Evolutionary conservation across 2,329 filamentous ascomycete genomes (phyloP).

Genomic region (Fusarium albosuccineum): DNA sequence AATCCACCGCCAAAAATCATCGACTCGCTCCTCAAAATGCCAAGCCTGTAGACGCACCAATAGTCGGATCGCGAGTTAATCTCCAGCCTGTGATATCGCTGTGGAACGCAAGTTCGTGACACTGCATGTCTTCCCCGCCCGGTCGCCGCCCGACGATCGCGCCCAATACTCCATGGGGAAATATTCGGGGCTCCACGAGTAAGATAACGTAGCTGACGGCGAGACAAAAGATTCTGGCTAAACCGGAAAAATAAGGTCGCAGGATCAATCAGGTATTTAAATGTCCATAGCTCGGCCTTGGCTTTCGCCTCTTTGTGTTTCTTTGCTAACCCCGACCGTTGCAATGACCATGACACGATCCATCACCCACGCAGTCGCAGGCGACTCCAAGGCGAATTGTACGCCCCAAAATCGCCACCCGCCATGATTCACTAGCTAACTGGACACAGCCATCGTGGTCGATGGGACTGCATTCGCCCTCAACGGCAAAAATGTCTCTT

Average conservation of each 20-base stretch:
- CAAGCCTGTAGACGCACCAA: neutral
- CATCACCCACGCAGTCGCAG: neutral
- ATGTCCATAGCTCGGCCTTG: neutral
- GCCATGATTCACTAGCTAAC: slow-evolving; percentile 5
- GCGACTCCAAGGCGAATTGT: slow-evolving; percentile 1
- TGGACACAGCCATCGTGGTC: slow-evolving; percentile 62
- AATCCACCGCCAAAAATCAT: neutral
- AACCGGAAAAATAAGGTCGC: neutral
- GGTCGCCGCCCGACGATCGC: neutral
- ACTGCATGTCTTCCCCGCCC: neutral
- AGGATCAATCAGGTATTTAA: slow-evolving; percentile 12
- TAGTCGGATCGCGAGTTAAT: neutral
- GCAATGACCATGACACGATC: slow-evolving; percentile 3
- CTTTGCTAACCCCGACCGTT: neutral
- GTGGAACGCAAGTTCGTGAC: neutral
- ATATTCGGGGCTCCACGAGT: slow-evolving; percentile 26
- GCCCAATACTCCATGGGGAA: slow-evolving; percentile 32
- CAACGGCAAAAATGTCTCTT: slow-evolving; percentile 68
- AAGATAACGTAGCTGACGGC: neutral
- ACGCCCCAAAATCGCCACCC: no score
- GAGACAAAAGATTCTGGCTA: slow-evolving; percentile 1
- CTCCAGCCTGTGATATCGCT: neutral
- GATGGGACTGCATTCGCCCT: slow-evolving; percentile 68
- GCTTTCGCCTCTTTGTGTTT: neutral
- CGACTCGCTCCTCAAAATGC: neutral